These are phyloP conservation scores for Coprinellus micaceus DNA, from an alignment of 768 basidiomycete genomes.

Conservation along the genomic window DNA sequence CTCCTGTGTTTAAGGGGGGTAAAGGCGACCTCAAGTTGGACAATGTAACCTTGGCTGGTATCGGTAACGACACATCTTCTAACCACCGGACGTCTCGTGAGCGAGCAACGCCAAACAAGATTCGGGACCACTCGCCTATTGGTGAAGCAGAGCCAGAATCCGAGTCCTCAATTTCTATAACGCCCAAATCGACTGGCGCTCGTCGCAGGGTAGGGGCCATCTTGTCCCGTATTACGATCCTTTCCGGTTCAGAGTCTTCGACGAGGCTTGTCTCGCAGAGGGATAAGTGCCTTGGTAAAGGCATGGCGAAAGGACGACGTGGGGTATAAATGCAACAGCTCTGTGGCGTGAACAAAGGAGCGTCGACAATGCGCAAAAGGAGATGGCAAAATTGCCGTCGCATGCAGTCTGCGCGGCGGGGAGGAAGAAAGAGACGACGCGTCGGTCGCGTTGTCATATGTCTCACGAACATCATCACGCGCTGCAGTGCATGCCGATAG, in stretches of 20 bases:
- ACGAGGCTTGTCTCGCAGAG: slow-evolving; percentile 36
- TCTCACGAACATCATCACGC: neutral
- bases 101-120: too few relatives aligned
- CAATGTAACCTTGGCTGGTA: neutral
- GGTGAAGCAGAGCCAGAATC: slow-evolving; percentile 6
- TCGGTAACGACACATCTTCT: too few relatives aligned
- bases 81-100: too few relatives aligned
- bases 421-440: slow-evolving; percentile 20
- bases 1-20: neutral
- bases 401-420: neutral
- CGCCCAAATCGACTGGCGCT: neutral
- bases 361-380: slow-evolving; percentile 2
- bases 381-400: neutral
- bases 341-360: neutral
- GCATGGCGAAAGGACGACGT: neutral
- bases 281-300: slow-evolving; percentile 1
- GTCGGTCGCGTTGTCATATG: slow-evolving; percentile 32
- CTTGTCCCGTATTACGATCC: slow-evolving; percentile 35
- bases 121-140: neutral
- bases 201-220: slow-evolving; percentile 6
- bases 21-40: neutral
- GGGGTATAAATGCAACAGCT: too few relatives aligned
- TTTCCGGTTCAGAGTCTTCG: slow-evolving; percentile 72
- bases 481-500: too few relatives aligned
- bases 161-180: slow-evolving; percentile 23